A percentile compares a stretch with the other conserved stretches of the same genome.
Conservation (phyloP, 208 protist species). For the Chromosphaera perkinsii region DNA sequence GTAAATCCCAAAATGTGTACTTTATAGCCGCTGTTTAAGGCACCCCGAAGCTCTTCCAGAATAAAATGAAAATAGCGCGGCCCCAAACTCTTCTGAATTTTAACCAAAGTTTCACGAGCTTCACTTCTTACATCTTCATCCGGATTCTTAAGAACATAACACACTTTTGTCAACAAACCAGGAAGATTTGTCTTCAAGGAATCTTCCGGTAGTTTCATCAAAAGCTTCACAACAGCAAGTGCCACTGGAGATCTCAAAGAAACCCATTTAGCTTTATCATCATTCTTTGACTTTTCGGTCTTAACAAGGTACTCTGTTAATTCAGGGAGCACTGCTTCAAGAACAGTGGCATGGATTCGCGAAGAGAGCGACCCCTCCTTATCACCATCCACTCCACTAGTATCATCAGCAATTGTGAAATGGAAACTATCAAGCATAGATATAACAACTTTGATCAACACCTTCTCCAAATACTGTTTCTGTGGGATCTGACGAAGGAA, state of each 20-base stretch:
- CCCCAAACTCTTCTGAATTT: slow-evolving; percentile 1
- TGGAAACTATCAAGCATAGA: background rate
- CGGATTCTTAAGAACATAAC: background rate
- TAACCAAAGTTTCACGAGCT: slow-evolving; percentile 15
- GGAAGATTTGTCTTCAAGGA: slow-evolving; percentile 2
- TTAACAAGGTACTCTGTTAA: too few relatives aligned
- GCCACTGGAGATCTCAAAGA: too few relatives aligned
- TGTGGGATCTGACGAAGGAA: slow-evolving; percentile 3
- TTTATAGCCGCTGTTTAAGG: slow-evolving; percentile 19
- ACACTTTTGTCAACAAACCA: slow-evolving; percentile 3
- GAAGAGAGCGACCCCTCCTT: background rate
- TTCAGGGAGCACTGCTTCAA: background rate
- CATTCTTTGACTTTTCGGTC: too few relatives aligned
- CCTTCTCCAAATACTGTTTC: slow-evolving; percentile 14
- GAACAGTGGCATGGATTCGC: background rate
- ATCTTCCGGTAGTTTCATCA: background rate
- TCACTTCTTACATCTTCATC: slow-evolving; percentile 12
- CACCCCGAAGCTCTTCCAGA: background rate
- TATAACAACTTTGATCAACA: background rate
- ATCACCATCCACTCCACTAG: background rate
- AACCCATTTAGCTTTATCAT: too few relatives aligned
- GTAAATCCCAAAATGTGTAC: slow-evolving; percentile 33
- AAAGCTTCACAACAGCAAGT: background rate
- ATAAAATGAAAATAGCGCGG: slow-evolving; percentile 13
- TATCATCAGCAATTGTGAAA: slow-evolving; percentile 6